Evolutionary conservation across 1,139 yeast genomes (phyloP).

Genomic region (Sugiyamaella novakii): DNA sequence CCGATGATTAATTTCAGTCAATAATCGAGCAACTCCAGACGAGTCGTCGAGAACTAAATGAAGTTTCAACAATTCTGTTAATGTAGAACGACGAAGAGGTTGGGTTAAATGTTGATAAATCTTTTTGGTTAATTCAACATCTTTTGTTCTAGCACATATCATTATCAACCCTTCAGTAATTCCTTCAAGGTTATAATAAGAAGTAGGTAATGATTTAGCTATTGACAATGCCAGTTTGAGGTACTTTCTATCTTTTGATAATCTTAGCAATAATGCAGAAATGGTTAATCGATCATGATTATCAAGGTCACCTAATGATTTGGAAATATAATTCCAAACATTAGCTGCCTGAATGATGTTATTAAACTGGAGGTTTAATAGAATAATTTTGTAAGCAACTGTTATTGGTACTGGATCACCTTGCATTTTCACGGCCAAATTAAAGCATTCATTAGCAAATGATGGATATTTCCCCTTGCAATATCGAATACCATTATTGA

Average conservation of each 20-base stretch:
- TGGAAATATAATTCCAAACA: conserved; percentile 25
- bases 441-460: conserved; percentile 32
- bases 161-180: conserved; percentile 34
- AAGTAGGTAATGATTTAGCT: conserved; percentile 35
- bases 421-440: conserved; percentile 20
- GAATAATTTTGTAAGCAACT: conserved; percentile 25
- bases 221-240: conserved; percentile 31
- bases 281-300: conserved; percentile 25
- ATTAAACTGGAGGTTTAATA: conserved; percentile 24
- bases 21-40: conserved; percentile 46
- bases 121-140: conserved; percentile 30
- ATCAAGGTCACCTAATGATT: conserved; percentile 16
- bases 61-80: conserved; percentile 46
- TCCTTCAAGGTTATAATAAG: conserved; percentile 30
- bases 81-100: conserved; percentile 33
- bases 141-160: conserved; percentile 31
- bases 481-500: conserved; percentile 25
- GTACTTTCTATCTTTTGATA: conserved; percentile 30
- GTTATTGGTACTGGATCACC: conserved; percentile 31
- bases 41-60: conserved; percentile 47
- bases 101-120: conserved; percentile 29
- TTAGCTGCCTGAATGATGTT: conserved; percentile 25
- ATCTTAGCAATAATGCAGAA: conserved; percentile 29
- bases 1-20: conserved; percentile 38
- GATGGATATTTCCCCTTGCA: conserved; percentile 26